Base-by-base conservation (phyloP, 352 stramenopile genomes). In the Phytophthora citricola region DNA sequence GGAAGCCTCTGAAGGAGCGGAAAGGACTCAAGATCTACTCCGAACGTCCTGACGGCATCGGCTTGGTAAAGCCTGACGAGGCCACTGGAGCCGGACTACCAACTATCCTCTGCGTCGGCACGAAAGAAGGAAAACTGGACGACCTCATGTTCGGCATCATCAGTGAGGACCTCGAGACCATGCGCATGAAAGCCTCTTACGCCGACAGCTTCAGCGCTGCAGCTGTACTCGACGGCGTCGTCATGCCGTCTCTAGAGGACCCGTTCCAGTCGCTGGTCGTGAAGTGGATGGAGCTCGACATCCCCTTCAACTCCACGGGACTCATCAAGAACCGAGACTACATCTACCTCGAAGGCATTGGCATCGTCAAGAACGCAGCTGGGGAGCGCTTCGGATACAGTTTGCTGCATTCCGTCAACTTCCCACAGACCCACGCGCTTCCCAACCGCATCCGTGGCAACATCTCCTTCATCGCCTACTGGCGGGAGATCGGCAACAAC, bases 271-370 rank as follows among this genome's bases (percentile, higher is more conserved):
- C 43, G 17, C 43, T 49, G 9, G 43, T 49, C 43, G 43, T 49
- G 22, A 49, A 49, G 43, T 49, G 43, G 43, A 49, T 49, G 43
- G 43, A 49, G 43, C 43, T 49, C 43, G 43, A 49, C 27, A 49
- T 49, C 22, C 43, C 43, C 43, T 49, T 54, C 31, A 54, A 54
- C 47, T 47, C 50, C 14, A 47, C 49, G 14, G 49, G 49, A 24
- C 20, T 57, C 27, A 45, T 57, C 49, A 57, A 57, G 32, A 57
- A 57, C 49, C 49, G 49, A n/a, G 49, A 46, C 22, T 46, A 57
- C 20, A 36, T 46, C 22, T 57, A 57, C 14, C 49, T 57, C 12
- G 49, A 57, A 10, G 49, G 49, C 14, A 45, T 57, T 26, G 49
- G 49, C 20, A 57, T 36, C 34, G 49, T 57, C 32, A 57, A 44